Base-by-base conservation (phyloP, 2,329 filamentous ascomycete genomes). In the Monilinia vaccinii-corymbosi region DNA sequence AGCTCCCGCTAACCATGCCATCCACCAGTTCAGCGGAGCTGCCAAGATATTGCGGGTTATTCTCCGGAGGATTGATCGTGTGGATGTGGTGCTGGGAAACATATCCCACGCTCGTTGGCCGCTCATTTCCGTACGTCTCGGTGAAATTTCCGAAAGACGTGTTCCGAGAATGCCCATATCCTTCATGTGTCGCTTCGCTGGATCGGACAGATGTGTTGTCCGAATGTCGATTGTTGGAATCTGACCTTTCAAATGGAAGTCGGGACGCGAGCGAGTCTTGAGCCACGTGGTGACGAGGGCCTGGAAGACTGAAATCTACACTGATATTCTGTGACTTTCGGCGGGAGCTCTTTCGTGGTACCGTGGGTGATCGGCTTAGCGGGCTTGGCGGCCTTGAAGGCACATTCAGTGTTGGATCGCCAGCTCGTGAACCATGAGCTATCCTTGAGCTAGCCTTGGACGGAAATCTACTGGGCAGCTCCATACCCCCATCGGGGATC, bases 341-440 rank as follows among this genome's bases (percentile, higher is more conserved):
- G 70, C 84, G 85, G 0, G 88, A 91, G 70, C 86, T 91, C 73
- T 87, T 90, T 34, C 88, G 80, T 2, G 89, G 88, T 36, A 91
- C 80, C 9, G 80, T 76, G 0, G 67, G 68, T 49, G 62, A 67
- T 32, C 56, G 48, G 8, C 65, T 67, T 4, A 55, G 59, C 18
- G 62, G 48, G 48, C 65, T 61, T 23, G 46, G 59, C 18, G 62
- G 48, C 46, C 65, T 61, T 23, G 46, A 21, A 4, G 65, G 62
- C n/a, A 67, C 28, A 6, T 40, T 52, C 1, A 84, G 84, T 4
- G 78, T 72, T 67, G 61, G 68, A 16, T 58, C 56, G n/a, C 47
- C 48, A n/a, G 48, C 36, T 52, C 56, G 47, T 28, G 56, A 51
- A n/a, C 56, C 56, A 25, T 58, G 56, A 63, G 69, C 60, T n/a